Evolutionary conservation across 2,329 filamentous ascomycete species (phyloP).

Genomic region (Penicillium sumatraense): DNA sequence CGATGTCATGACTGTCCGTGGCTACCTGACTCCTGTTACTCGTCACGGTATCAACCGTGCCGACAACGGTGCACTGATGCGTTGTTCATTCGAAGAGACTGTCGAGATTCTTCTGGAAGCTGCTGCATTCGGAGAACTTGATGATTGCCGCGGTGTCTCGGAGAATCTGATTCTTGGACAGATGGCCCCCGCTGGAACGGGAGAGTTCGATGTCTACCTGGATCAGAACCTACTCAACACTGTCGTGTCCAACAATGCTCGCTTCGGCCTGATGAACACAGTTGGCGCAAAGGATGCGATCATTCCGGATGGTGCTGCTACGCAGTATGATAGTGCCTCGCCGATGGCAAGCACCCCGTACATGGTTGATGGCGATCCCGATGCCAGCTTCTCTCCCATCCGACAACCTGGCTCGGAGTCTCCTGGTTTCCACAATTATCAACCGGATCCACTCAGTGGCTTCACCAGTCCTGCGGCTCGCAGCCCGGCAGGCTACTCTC

Average conservation of each 20-base stretch:
- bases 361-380: conserved; percentile 66
- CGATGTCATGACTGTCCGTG: conserved; percentile 97
- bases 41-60: conserved; percentile 98
- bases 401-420: conserved; percentile 68
- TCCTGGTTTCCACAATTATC: conserved; percentile 67
- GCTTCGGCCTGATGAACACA: conserved; percentile 79
- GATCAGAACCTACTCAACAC: conserved; percentile 96
- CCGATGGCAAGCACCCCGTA: conserved; percentile 65
- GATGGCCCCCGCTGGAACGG: conserved; percentile 94
- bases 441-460: conserved; percentile 67
- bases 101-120: conserved; percentile 98
- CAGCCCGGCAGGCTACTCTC: conserved; percentile 70
- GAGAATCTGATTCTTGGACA: conserved; percentile 99
- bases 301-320: conserved; percentile 78
- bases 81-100: conserved; percentile 99
- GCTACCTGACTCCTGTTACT: conserved; percentile 92
- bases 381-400: conserved; percentile 73
- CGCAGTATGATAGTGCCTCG: conserved; percentile 81
- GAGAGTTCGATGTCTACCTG: conserved; percentile 90
- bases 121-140: conserved; percentile 89
- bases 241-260: conserved; percentile 88
- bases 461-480: conserved; percentile 67
- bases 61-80: conserved; percentile 97
- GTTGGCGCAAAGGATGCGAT: conserved; percentile 76
- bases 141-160: conserved; percentile 96